Evolutionary conservation across 2,329 filamentous ascomycete genomes (phyloP), one percentile per base, ranked within the genome.

Genomic region (Penicillium sp.): DNA sequence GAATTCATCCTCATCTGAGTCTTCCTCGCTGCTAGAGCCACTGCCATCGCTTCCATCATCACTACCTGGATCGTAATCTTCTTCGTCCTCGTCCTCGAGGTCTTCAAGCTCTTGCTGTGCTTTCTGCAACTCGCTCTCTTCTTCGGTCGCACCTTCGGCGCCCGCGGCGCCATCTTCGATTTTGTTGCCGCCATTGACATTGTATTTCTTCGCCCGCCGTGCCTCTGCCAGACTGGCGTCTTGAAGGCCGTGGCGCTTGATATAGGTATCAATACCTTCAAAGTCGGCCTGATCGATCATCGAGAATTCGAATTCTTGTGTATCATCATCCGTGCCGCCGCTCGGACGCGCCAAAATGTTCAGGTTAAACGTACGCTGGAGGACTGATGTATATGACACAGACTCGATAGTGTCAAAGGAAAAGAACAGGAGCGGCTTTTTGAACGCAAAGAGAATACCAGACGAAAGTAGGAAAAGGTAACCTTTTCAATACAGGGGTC

Each of bases 231-330:
- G 79, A 69, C 84, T 87, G 2, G 86, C 84, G 69, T 89, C 87
- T 57, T 89, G 85, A 35, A 89, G 75, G 6, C 81, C 79, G 68
- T 88, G 85, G 33, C 81, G 79, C 71, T 86, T 86, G 60, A 89
- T 80, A 64, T 88, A 89, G 5, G 79, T 78, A 64, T 88, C 86
- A 52, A 89, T 88, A 16, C 85, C 85, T 0, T 80, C 78, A 65
- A 84, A 88, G 68, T 89, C 84, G 8, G 82, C 83, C 68, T 89
- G 86, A 64, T 89, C 87, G 45, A 89, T 77, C 86, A 89, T 89
- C 45, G 82, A 83, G 65, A 89, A 87, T 65, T 89, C 87, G 19
- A 86, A 79, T 64, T 89, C 86, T 67, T 85, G 80, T 1, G 75
- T 74, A 33, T 80, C 80, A n/a, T 72, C 72, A n/a, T 71, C 73